Percentiles rank a stretch among this genome's conserved stretches.
phyloP scores from a whole-genome alignment of 805 yeast genomes.

The Ogataea philodendri region DNA sequence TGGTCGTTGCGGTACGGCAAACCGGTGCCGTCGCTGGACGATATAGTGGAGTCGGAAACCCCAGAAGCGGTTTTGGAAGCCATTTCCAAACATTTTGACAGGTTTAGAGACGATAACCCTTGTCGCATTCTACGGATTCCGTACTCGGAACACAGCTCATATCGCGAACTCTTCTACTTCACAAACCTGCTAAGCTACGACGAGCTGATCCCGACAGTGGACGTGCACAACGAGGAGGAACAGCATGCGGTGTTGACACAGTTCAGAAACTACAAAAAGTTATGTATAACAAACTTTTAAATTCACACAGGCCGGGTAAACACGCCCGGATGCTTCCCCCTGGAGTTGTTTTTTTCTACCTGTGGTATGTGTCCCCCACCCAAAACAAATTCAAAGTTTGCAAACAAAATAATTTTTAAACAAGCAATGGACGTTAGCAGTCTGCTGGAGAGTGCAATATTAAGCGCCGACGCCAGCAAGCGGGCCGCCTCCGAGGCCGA shows the following conservation, averaged over 20 bases:
- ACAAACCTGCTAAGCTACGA: slow-evolving; percentile 49
- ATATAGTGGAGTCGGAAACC: slow-evolving; percentile 15
- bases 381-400: slow-evolving; percentile 10
- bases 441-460: slow-evolving; percentile 75
- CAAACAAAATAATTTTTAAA: slow-evolving; percentile 10
- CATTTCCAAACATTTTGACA: slow-evolving; percentile 20
- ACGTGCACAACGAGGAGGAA: slow-evolving; percentile 28
- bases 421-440: slow-evolving; percentile 58
- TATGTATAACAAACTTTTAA: slow-evolving; percentile 19
- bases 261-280: slow-evolving; percentile 15
- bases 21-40: slow-evolving; percentile 14
- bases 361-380: slow-evolving; percentile 1
- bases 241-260: slow-evolving; percentile 13
- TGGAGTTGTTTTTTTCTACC: too few relatives aligned
- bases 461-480: slow-evolving; percentile 60
- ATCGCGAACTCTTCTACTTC: slow-evolving; percentile 70
- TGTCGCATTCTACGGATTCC: slow-evolving; percentile 44
- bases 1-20: slow-evolving; percentile 61
- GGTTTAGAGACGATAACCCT: slow-evolving; percentile 17
- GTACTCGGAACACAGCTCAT: slow-evolving; percentile 93
- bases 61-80: slow-evolving; percentile 14
- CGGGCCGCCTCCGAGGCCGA: slow-evolving; percentile 79
- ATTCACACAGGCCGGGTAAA: slow-evolving; percentile 7
- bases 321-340: not conserved
- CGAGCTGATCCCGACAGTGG: slow-evolving; percentile 78